Percentiles rank a stretch among this genome's conserved stretches.
phyloP scores from a whole-genome alignment of 2,329 filamentous ascomycete genomes.

The Helminthosporium solani region DNA sequence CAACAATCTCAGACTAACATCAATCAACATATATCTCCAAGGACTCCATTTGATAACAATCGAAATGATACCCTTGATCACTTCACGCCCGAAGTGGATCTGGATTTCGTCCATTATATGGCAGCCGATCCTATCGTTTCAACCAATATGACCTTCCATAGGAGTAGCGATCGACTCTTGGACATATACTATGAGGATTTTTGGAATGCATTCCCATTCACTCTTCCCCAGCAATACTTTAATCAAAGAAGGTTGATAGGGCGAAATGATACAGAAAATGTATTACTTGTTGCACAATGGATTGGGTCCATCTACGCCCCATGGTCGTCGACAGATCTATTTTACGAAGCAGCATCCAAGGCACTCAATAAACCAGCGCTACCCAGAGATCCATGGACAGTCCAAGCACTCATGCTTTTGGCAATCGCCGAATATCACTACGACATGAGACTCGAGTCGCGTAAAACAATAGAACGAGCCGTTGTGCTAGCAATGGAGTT shows the following conservation, averaged over 20 bases:
- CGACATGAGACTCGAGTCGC: constrained; percentile 65
- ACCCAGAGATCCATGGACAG: constrained; percentile 51
- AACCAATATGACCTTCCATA: constrained; percentile 22
- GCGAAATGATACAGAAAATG: constrained; percentile 23
- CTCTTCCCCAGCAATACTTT: constrained; percentile 50
- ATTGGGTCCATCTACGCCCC: constrained; percentile 37
- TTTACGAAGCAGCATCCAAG: constrained; percentile 23
- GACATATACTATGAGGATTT: constrained; percentile 48
- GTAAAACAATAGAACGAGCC: constrained; percentile 65
- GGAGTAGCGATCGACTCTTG: constrained; percentile 29
- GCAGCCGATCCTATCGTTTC: constrained; percentile 7
- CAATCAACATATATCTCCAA: background rate
- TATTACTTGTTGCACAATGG: constrained; percentile 32
- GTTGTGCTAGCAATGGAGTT: constrained; percentile 72
- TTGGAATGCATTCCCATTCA: constrained; percentile 55
- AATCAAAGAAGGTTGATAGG: constrained; percentile 20
- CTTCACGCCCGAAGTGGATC: constrained; percentile 3
- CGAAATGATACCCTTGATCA: background rate
- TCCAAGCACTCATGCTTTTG: constrained; percentile 76
- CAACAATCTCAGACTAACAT: constrained; percentile 6
- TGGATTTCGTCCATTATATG: constrained; percentile 6
- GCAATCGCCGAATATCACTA: constrained; percentile 78
- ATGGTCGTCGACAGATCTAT: constrained; percentile 31
- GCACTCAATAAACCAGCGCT: constrained; percentile 20
- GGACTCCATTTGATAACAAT: background rate